Base-by-base conservation (phyloP, 768 basidiomycete species). In the Amanita muscaria region DNA sequence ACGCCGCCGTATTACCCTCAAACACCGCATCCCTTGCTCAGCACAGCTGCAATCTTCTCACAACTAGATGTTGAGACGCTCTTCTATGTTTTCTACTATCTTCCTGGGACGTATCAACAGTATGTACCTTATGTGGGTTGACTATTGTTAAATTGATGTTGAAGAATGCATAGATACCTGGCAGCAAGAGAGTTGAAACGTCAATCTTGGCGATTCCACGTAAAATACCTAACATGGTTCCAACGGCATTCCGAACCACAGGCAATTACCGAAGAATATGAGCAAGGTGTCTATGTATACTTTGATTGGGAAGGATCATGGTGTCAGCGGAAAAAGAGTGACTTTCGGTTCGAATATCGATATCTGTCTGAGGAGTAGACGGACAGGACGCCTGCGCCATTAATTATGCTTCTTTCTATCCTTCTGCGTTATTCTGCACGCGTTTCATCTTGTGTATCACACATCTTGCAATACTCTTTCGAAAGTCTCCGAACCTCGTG, bases 201-300 rank as follows among this genome's bases (percentile, higher is more conserved):
- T 40, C 94, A 97, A 60, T 92, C 90, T 31, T 99, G 96, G 96
- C 81, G 96, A 39, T 99, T 98, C 73, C 96, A 99, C 63, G 88
- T 97, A 49, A 97, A 98, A 66, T 99, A 97, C 61, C 69, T 99
- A 49, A 99, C 96, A 23, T 99, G 96, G 93, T 99, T 99, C 79
- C 96, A 98, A 63, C 80, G 96, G 29, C 90, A 96, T 57, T 92
- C 90, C 18, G 93, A 98, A 58, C 96, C 96, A 7, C 90, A 94
- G 58, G 92, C 92, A 1, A 97, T 99, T 61, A 99, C 96, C 42
- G 94, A 98, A 55, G 94, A 98, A 61, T 99, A 97, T 62, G 96
- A 99, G 65, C 93, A 98, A 67, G 96, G 96, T 11, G 91, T 96
- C 11, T 99, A 99, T 64, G 88, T 96, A 25, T 99, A 99, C 73